Conservation (phyloP, 1,139 yeast genomes). For the Diutina mesorugosa region DNA sequence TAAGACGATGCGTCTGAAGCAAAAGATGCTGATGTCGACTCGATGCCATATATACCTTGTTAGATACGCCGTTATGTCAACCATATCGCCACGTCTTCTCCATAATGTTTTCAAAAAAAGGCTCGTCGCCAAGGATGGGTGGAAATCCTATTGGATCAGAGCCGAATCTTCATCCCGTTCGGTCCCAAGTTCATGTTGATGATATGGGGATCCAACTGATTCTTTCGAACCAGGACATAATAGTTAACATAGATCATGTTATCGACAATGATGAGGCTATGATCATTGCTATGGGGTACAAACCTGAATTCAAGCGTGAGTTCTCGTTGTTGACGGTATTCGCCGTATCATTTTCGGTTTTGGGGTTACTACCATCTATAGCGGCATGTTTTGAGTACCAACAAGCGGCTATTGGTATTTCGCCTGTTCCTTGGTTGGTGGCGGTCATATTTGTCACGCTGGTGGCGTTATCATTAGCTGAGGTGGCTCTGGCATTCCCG, state of each 20-base stretch:
- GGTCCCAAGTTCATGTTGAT: conserved; percentile 27
- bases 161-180: conserved; percentile 12
- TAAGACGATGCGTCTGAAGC: neutral
- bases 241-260: conserved; percentile 33
- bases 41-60: neutral
- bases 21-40: neutral
- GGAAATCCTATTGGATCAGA: neutral
- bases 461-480: conserved; percentile 38
- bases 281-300: conserved; percentile 56
- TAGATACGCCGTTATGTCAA: neutral
- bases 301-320: conserved; percentile 63
- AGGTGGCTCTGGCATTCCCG: conserved; percentile 36
- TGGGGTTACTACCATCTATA: conserved; percentile 62
- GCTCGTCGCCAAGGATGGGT: neutral
- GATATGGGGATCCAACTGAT: conserved; percentile 26
- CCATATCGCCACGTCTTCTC: neutral
- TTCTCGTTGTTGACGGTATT: conserved; percentile 49
- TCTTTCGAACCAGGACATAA: conserved; percentile 24
- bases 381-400: conserved; percentile 44
- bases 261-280: conserved; percentile 41
- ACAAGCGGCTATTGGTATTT: conserved; percentile 38
- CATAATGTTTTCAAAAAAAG: neutral
- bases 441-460: conserved; percentile 36
- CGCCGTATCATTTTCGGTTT: conserved; percentile 60
- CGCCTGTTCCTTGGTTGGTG: conserved; percentile 43